Evolutionary conservation across 345 rosid species (phyloP).

Genomic region (Eucalyptus tenuipes): DNA sequence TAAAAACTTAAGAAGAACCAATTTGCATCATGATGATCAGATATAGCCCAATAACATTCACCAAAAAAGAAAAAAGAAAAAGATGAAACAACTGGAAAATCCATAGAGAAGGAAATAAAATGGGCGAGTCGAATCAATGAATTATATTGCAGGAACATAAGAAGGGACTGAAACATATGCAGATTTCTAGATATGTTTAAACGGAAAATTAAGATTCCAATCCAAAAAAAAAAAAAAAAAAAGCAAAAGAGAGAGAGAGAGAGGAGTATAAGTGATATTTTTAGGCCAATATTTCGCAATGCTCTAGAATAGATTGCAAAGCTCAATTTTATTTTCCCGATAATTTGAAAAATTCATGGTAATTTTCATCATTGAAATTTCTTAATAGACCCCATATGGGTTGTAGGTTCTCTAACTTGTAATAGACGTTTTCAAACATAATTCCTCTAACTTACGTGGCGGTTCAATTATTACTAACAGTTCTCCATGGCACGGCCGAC

Average conservation of each 20-base stretch:
- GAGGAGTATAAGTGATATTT: background rate
- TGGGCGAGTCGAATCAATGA: accelerated
- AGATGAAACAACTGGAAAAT: background rate
- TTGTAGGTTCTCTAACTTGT: background rate
- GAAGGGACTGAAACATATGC: background rate
- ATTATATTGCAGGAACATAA: accelerated
- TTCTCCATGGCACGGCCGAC: too few relatives aligned
- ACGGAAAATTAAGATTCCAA: background rate
- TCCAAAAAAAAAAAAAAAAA: background rate
- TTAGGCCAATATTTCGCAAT: background rate
- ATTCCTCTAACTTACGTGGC: too few relatives aligned
- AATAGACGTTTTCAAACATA: background rate
- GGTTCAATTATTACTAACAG: too few relatives aligned
- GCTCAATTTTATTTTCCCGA: background rate
- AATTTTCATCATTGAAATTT: background rate
- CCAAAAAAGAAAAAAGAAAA: too few relatives aligned
- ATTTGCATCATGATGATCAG: background rate
- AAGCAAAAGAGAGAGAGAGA: too few relatives aligned
- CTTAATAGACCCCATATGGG: background rate
- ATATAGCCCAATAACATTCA: background rate
- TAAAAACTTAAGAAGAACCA: background rate
- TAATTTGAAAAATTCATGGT: background rate
- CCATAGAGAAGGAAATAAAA: background rate
- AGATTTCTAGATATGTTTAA: background rate
- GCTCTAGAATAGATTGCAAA: background rate